These are phyloP conservation scores for Dictyostelium brefeldianum DNA, from an alignment of 78 protist species.

Conservation along the genomic window DNA sequence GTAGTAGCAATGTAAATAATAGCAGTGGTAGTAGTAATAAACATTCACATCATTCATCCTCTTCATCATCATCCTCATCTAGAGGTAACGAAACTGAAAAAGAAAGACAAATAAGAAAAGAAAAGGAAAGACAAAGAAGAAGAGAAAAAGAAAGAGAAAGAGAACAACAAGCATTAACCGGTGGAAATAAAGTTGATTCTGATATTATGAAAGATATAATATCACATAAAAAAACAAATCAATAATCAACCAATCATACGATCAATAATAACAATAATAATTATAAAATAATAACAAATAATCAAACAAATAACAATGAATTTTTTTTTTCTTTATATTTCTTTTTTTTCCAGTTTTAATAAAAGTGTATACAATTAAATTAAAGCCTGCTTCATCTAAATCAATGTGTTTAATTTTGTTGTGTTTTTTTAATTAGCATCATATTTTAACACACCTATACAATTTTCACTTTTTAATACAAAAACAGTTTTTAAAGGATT, in stretches of 20 bases:
- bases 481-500: no score
- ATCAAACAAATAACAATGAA: neutral
- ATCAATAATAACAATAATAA: no score
- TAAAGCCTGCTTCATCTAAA: no score
- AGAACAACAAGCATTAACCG: neutral
- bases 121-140: constrained; percentile 12
- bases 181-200: neutral
- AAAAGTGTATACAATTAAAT: no score
- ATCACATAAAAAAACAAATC: neutral
- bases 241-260: no score
- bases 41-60: neutral
- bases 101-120: constrained; percentile 25
- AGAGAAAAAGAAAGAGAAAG: constrained; percentile 42
- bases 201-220: neutral
- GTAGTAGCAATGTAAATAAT: neutral
- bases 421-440: no score
- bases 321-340: no score
- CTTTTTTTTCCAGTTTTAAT: no score
- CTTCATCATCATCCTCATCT: neutral
- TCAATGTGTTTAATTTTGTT: no score
- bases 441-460: no score
- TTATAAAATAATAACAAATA: no score
- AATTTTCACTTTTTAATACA: no score
- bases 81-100: neutral
- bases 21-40: neutral